These are phyloP conservation scores for Aspergillus diversus DNA, from an alignment of 495 filamentous ascomycete genomes.

Conservation along the genomic window DNA sequence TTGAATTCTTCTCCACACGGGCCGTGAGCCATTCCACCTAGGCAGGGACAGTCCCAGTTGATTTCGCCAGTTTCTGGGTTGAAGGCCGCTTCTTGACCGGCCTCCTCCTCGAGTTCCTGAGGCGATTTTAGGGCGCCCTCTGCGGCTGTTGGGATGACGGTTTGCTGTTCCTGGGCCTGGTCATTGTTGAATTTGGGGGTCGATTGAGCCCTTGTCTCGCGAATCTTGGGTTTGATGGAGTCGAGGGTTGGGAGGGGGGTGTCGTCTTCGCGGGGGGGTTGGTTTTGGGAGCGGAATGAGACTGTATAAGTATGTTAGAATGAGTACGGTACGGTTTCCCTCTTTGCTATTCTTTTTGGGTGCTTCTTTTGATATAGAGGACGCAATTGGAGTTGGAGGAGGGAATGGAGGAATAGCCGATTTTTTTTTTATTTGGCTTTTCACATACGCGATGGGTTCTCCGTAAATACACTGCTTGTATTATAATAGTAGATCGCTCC, in stretches of 20 bases:
- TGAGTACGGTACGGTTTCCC: neutral
- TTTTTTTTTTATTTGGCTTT: neutral
- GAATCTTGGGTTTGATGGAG: constrained; percentile 48
- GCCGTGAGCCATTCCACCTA: constrained; percentile 96
- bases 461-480: constrained; percentile 82
- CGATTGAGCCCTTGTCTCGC: constrained; percentile 31
- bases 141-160: constrained; percentile 5
- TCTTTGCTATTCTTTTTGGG: constrained; percentile 7
- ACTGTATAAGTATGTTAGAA: constrained; percentile 25
- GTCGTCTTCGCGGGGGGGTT: constrained; percentile 34
- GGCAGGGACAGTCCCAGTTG: constrained; percentile 98
- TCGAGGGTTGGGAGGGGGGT: constrained; percentile 47
- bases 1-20: constrained; percentile 96
- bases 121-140: constrained; percentile 26
- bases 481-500: constrained; percentile 91
- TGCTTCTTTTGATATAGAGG: neutral
- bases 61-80: constrained; percentile 99
- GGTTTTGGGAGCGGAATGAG: constrained; percentile 35
- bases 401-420: constrained; percentile 2
- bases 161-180: neutral
- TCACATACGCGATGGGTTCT: constrained; percentile 76
- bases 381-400: neutral
- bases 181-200: constrained; percentile 11
- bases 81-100: constrained; percentile 84
- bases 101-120: constrained; percentile 77